Base-by-base conservation (phyloP, 495 filamentous ascomycete species). In the Choiromyces venosus region DNA sequence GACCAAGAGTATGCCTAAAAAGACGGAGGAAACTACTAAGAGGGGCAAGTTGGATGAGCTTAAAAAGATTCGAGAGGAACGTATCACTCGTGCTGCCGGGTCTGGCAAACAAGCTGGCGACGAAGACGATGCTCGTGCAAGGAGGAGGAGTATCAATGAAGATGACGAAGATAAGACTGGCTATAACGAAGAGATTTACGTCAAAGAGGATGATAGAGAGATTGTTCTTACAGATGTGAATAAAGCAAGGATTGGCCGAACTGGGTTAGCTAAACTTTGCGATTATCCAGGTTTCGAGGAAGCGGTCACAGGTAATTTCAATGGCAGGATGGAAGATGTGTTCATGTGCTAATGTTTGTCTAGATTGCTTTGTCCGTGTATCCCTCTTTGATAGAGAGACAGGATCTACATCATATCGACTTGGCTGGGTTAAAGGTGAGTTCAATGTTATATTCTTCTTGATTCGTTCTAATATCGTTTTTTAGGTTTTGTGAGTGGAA, bases 201-300 rank as follows among this genome's bases (percentile, higher is more conserved):
- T 80, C 2, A 82, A 86, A 40, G 84, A 82, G 71, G 73, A 76
- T 66, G 52, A 61, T 61, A 65, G 69, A 40, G 69, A 83, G 72
- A 74, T 82, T 18, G 88, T 89, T 16, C 85, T 97, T n/a, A 84
- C 86, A 3, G 93, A 99, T 79, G 86, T 96, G 74, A 91, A 97
- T 77, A 89, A 91, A 66, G 87, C 92, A 73, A 89, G 92, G 72
- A 86, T 99, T 72, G 92, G 94, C 33, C 88, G 96, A 42, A 88
- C 84, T 73, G 90, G 91, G 76, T 93, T 98, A 77, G 89, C 89
- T 7, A 87, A 92, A 79, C 90, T 96, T 61, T 96, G 92, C 84
- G 97, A 95, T 84, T 92, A 92, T 74, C 95, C 95, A 33, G 90
- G 90, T 16, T 97, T 99, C 71, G 90, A 93, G 25, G 86, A 92